phyloP scores from a whole-genome alignment of 2,329 filamentous ascomycete species.

The Claviceps lovelessii region DNA sequence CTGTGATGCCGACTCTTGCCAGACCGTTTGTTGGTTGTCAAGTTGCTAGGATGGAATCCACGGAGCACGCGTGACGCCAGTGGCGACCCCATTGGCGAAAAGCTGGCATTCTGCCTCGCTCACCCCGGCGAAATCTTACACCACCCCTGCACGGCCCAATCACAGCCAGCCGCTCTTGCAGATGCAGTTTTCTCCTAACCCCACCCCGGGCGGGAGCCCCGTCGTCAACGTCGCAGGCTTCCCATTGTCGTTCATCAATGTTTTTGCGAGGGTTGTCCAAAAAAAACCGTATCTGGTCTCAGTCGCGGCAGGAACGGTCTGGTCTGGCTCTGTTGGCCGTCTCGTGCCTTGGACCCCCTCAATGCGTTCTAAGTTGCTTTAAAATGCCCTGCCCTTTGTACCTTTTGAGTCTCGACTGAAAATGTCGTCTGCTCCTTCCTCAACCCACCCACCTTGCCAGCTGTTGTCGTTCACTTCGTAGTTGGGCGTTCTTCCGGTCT shows the following conservation, averaged over 20 bases:
- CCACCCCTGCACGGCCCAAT: constrained; percentile 6
- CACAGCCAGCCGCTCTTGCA: not conserved
- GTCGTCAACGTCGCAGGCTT: not conserved
- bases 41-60: not conserved
- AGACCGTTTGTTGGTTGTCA: not conserved
- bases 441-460: constrained; percentile 10
- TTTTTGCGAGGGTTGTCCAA: not conserved
- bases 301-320: not conserved
- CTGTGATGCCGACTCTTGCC: not conserved
- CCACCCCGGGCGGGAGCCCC: not conserved
- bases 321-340: not conserved
- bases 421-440: constrained; percentile 1
- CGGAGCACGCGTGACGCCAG: not conserved
- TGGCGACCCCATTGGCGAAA: not conserved
- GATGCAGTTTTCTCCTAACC: constrained; percentile 8
- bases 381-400: constrained; percentile 9
- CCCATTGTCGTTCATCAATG: not conserved
- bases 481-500: too few relatives aligned
- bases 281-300: not conserved
- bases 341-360: too few relatives aligned
- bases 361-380: not conserved
- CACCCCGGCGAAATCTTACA: not conserved
- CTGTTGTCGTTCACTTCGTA: constrained; percentile 1
- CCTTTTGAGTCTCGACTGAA: constrained; percentile 9
- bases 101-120: not conserved